A percentile compares a stretch with the other conserved stretches of the same genome.
These are phyloP conservation scores for Tylopilus subfusipes DNA, from an alignment of 768 basidiomycete genomes.

Conservation along the genomic window DNA sequence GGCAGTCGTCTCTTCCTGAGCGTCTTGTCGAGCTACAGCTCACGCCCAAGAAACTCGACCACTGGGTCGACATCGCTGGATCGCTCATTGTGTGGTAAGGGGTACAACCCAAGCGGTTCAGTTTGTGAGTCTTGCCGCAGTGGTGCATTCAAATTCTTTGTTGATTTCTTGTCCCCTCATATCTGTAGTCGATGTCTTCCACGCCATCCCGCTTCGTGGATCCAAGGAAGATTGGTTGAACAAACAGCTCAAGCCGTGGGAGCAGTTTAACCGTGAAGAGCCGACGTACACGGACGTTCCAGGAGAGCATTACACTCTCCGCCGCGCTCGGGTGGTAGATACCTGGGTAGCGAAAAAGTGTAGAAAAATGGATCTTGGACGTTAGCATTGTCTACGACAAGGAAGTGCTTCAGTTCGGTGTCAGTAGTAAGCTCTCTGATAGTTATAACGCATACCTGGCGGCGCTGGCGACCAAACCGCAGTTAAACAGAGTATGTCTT, in stretches of 20 bases:
- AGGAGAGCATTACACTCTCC: constrained; percentile 28
- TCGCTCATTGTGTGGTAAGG: constrained; percentile 32
- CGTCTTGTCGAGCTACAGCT: constrained; percentile 29
- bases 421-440: no score
- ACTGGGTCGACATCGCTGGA: constrained; percentile 31
- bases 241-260: constrained; percentile 29
- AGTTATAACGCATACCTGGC: no score
- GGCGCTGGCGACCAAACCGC: no score
- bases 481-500: no score
- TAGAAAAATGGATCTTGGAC: no score
- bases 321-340: no score
- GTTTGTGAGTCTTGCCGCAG: constrained; percentile 31
- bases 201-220: constrained; percentile 26
- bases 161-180: no score
- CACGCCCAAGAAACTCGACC: constrained; percentile 22
- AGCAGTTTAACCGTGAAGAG: constrained; percentile 20
- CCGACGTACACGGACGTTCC: constrained; percentile 25
- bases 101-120: constrained; percentile 24
- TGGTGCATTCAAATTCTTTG: no score
- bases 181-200: constrained; percentile 26
- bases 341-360: no score
- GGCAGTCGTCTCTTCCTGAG: constrained; percentile 28
- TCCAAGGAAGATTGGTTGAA: constrained; percentile 30
- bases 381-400: no score
- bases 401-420: no score